Conservation (phyloP, 2,329 filamentous ascomycete genomes). For the Fusarium tanahbumbuense region DNA sequence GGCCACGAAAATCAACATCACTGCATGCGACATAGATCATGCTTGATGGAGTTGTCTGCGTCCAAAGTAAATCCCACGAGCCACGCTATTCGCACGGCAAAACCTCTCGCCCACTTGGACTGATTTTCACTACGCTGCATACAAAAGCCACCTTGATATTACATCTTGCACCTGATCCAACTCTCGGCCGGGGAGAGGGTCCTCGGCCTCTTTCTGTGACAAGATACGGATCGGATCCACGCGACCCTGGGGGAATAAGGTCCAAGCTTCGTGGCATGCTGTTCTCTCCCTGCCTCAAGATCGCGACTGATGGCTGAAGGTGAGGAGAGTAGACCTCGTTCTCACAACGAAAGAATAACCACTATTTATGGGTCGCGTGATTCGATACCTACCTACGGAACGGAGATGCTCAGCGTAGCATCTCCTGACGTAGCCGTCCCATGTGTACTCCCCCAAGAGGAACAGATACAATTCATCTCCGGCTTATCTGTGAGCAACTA, state of each 20-base stretch:
- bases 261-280: constrained; percentile 8
- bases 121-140: not conserved
- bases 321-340: not conserved
- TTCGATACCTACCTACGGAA: constrained; percentile 9
- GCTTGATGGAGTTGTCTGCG: constrained; percentile 14
- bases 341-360: constrained; percentile 11
- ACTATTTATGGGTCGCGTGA: constrained; percentile 18
- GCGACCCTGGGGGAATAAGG: constrained; percentile 15
- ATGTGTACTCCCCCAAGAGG: not conserved
- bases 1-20: constrained; percentile 3
- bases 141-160: constrained; percentile 16
- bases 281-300: not conserved
- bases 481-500: not conserved
- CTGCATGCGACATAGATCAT: constrained; percentile 2
- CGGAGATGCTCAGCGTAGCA: constrained; percentile 30
- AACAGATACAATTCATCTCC: not conserved
- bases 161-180: constrained; percentile 30
- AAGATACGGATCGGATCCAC: constrained; percentile 19
- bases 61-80: not conserved
- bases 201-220: constrained; percentile 34
- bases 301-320: not conserved
- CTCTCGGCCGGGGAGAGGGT: constrained; percentile 34
- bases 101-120: constrained; percentile 18
- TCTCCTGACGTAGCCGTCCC: constrained; percentile 6
- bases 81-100: constrained; percentile 33